phyloP scores from a whole-genome alignment of 176 grass and related monocot genomes.

The Urochloa ruziziensis region DNA sequence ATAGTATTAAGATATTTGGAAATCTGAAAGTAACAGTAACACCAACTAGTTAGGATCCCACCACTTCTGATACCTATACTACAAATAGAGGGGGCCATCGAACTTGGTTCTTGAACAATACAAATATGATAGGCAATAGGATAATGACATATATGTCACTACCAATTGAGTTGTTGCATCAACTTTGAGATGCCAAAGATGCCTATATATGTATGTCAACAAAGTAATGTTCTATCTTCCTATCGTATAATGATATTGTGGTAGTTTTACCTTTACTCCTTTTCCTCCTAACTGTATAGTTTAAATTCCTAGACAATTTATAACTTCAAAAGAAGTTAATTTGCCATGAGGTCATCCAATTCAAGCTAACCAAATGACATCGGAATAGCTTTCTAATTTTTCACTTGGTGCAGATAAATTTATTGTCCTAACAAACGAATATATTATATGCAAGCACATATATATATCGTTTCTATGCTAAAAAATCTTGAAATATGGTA shows the following conservation, averaged over 20 bases:
- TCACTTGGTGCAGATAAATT: neutral
- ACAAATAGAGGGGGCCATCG: constrained; percentile 36
- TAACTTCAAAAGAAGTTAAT: neutral
- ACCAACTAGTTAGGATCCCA: constrained; percentile 27
- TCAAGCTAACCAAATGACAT: too few relatives aligned
- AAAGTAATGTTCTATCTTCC: constrained; percentile 23
- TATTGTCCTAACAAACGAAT: constrained; percentile 16
- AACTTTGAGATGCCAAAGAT: neutral
- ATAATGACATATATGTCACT: constrained; percentile 22
- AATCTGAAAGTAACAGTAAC: constrained; percentile 25
- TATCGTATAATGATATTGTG: neutral
- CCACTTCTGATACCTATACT: constrained; percentile 29
- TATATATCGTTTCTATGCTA: neutral
- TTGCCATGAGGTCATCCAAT: constrained; percentile 94
- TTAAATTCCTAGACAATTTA: neutral
- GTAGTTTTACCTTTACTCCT: neutral
- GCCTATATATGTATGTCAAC: neutral
- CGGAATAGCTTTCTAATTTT: neutral
- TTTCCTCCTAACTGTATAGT: constrained; percentile 7
- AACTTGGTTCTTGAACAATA: constrained; percentile 30
- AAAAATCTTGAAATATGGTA: neutral
- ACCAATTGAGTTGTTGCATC: neutral
- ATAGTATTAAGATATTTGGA: too few relatives aligned
- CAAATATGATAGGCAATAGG: constrained; percentile 6
- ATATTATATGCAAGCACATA: neutral